Percentiles rank a stretch among this genome's conserved stretches.
Conservation (phyloP, 148 eudicot genomes). For the Silene conica region DNA sequence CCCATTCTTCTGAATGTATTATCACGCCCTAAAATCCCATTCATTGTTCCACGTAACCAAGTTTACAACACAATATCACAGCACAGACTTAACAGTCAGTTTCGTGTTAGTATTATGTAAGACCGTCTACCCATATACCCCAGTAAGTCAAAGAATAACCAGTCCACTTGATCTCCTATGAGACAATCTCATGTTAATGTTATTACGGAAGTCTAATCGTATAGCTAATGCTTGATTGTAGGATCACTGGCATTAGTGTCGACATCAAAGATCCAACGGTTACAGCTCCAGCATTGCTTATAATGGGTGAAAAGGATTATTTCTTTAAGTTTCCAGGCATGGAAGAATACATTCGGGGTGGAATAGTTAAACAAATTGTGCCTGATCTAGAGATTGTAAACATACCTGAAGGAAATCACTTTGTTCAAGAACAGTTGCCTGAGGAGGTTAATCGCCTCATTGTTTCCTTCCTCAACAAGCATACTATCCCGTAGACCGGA, state of each 20-base stretch:
- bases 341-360: constrained; percentile 31
- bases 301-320: constrained; percentile 39
- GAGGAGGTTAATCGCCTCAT: constrained; percentile 34
- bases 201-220: constrained; percentile 1
- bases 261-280: constrained; percentile 19
- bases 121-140: no score
- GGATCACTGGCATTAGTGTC: constrained; percentile 9
- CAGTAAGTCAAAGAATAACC: no score
- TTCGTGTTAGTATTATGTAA: no score
- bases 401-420: constrained; percentile 37
- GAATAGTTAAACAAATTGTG: constrained; percentile 25
- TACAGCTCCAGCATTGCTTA: constrained; percentile 25
- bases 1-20: no score
- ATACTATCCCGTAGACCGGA: constrained; percentile 1
- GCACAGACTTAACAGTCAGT: no score
- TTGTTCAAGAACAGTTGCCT: constrained; percentile 41
- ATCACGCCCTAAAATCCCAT: no score
- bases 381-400: constrained; percentile 29
- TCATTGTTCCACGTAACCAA: no score
- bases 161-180: no score
- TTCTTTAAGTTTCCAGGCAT: constrained; percentile 29
- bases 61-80: no score
- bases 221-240: background rate
- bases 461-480: constrained; percentile 33
- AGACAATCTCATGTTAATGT: no score